A percentile compares a stretch with the other conserved stretches of the same genome.
Evolutionary conservation across 2,329 filamentous ascomycete species (phyloP).

Genomic region (Aspergillus quadrilineatus): DNA sequence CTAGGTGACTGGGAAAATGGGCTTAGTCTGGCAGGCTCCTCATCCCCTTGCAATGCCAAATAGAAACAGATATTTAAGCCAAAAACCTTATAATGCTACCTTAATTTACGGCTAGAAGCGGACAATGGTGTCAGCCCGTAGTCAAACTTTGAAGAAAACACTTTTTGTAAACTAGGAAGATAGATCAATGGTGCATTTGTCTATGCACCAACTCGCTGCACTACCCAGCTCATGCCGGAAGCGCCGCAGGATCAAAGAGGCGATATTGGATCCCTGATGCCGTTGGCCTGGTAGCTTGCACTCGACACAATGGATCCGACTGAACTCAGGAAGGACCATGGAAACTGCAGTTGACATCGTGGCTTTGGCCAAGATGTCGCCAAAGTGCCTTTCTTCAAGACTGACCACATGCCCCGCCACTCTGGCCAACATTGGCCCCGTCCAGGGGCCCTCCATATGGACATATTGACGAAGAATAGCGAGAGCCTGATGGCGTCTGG

Average conservation of each 20-base stretch:
- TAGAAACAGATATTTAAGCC: too few relatives aligned
- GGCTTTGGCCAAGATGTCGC: background rate
- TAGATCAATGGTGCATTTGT: background rate
- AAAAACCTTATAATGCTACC: too few relatives aligned
- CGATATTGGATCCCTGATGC: background rate
- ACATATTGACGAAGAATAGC: background rate
- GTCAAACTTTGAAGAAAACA: background rate
- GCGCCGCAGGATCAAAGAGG: background rate
- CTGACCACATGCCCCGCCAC: background rate
- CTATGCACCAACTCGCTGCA: background rate
- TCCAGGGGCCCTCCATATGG: conserved; percentile 4
- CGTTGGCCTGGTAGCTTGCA: background rate
- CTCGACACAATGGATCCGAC: background rate
- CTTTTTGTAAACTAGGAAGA: background rate
- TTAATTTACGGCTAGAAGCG: too few relatives aligned
- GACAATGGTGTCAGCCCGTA: background rate
- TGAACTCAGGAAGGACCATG: background rate
- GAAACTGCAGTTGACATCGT: too few relatives aligned
- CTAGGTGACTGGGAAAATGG: too few relatives aligned
- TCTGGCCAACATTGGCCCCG: background rate
- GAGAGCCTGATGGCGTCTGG: background rate
- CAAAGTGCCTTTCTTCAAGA: background rate
- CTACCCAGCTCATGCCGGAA: conserved; percentile 1
- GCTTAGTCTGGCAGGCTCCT: too few relatives aligned
- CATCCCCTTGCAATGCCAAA: too few relatives aligned